Base-by-base conservation (phyloP, 768 basidiomycete species). In the Calocybe indica region DNA sequence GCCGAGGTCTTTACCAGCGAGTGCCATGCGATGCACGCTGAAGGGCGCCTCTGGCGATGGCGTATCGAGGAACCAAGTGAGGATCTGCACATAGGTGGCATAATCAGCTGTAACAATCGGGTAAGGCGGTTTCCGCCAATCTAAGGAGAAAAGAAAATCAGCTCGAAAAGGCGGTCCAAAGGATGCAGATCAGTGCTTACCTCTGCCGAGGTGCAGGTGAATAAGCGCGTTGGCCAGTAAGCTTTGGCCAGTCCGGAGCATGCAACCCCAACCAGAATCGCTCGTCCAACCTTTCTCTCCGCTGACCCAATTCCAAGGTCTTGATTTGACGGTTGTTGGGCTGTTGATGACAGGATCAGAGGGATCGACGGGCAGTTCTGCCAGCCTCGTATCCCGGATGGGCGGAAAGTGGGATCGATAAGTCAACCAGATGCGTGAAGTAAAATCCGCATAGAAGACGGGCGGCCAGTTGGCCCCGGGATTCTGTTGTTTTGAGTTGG, bases 1-100 rank as follows among this genome's bases (percentile, higher is more conserved):
- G 9, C 95, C 95, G 1, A 97, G 77, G 56, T 93, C 87, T 60
- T 97, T 94, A 0, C 95, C 95, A 0, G 93, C 87, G 13, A 93
- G 71, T 0, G 94, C 94, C 87, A 99, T 96, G 40, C 91, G 80
- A 64, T 99, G 95, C 6, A 99, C 91, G 54, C 90, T 89, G 62
- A 99, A 99, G 0, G 95, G 95, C 11, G 86, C 83, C 30, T 85
- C 72, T 0, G 88, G 80, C 0, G 83, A 76, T 0, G 94, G 94
- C 2, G 87, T 84, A 61, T 99, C 95, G 39, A 97, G 68, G 70
- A 98, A 99, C 92, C 95, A 98, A 0, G 90, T 87, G n/a, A 99
- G 49, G 45, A 97, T 86, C 53, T 87, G 87, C 5, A 95, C 88
- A 59, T 99, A 98, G 3, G 80, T 85, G 1, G 89, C 88, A 59